Evolutionary conservation across 1,284 basidiomycete species (phyloP).

Genomic region (Leccinum subrobustum): DNA sequence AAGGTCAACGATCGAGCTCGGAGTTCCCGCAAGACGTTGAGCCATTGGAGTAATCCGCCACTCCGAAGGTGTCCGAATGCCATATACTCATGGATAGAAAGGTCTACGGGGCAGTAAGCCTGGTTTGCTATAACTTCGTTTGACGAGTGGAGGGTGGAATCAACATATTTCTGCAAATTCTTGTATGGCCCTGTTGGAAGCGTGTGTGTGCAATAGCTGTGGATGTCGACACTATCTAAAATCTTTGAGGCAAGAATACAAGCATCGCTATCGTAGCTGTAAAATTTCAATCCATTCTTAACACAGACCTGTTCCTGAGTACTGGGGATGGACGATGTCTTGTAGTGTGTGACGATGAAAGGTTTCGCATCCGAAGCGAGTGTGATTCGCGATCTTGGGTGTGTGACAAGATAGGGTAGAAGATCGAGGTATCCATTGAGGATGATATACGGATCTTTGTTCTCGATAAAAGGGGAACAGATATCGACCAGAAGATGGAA

Average conservation of each 20-base stretch:
- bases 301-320: slow-evolving; percentile 29
- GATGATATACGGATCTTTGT: slow-evolving; percentile 1
- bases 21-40: slow-evolving; percentile 46
- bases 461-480: slow-evolving; percentile 14
- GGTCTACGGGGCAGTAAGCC: slow-evolving; percentile 33
- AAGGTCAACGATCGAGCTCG: slow-evolving; percentile 38
- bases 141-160: slow-evolving; percentile 37
- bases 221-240: slow-evolving; percentile 18
- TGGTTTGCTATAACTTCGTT: slow-evolving; percentile 46
- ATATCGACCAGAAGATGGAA: slow-evolving; percentile 38
- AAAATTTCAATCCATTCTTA: slow-evolving; percentile 35
- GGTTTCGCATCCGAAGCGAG: slow-evolving; percentile 29
- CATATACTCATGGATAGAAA: slow-evolving; percentile 44
- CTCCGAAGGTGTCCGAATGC: slow-evolving; percentile 44
- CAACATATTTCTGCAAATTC: slow-evolving; percentile 38
- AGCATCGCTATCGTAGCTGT: slow-evolving; percentile 11
- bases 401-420: slow-evolving; percentile 4
- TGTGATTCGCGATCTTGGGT: slow-evolving; percentile 31
- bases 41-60: slow-evolving; percentile 46
- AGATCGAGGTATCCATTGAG: slow-evolving; percentile 17
- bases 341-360: slow-evolving; percentile 40
- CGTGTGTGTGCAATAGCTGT: slow-evolving; percentile 29
- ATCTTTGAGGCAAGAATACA: slow-evolving; percentile 6
- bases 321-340: slow-evolving; percentile 26
- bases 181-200: slow-evolving; percentile 35